These are phyloP conservation scores for Aspergillus sp. DNA, from an alignment of 2,329 filamentous ascomycete genomes.

Conservation along the genomic window DNA sequence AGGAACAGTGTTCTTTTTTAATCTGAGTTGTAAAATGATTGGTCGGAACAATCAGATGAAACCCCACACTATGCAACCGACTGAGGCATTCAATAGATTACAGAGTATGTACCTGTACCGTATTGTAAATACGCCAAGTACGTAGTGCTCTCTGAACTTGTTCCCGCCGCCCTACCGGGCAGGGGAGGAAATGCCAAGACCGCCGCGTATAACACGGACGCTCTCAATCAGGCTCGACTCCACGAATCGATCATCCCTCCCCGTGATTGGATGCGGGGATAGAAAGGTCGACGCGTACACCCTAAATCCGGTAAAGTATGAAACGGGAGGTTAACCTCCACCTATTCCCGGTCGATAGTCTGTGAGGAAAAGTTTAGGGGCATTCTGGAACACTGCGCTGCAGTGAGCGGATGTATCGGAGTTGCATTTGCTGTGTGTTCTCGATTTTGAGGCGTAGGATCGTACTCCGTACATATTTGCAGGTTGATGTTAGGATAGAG, in stretches of 20 bases:
- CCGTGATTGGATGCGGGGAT: constrained; percentile 15
- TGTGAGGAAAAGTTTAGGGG: no score
- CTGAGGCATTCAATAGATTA: no score
- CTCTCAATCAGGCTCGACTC: no score
- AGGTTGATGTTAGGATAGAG: no score
- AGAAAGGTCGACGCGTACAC: constrained; percentile 14
- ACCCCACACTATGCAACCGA: no score
- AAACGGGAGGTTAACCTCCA: neutral
- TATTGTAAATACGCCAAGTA: neutral
- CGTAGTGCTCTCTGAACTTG: neutral
- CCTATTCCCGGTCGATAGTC: no score
- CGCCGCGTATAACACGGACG: neutral
- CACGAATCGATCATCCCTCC: neutral
- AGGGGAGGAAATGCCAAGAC: constrained; percentile 18
- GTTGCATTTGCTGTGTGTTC: neutral
- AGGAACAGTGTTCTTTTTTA: neutral
- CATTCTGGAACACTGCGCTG: neutral
- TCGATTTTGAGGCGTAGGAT: neutral
- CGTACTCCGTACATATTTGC: neutral
- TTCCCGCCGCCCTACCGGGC: neutral
- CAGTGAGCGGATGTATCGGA: neutral
- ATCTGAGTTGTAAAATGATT: no score
- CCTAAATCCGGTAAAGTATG: neutral
- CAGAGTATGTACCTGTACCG: neutral
- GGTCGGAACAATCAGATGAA: no score